Evolutionary conservation across 768 basidiomycete species (phyloP), one percentile per base, ranked within the genome.

Genomic region (Podaxis mareebaensis): DNA sequence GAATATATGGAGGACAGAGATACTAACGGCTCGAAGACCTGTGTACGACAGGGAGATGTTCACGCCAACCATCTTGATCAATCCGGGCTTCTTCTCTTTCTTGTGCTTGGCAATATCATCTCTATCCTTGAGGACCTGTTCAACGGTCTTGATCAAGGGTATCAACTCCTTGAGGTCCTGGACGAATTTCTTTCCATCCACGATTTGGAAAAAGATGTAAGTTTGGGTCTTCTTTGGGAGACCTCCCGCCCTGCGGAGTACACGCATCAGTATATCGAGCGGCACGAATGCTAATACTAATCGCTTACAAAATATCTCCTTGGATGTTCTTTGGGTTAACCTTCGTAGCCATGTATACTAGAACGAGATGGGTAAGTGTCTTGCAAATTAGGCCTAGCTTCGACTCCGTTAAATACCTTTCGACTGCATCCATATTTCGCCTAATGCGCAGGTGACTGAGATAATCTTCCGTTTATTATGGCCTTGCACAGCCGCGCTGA

Each of bases 41-140:
- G 70, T 69, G 28, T 82, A 80, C 7, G 85, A 83, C 70, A 87
- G 84, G 12, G 83, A 75, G 51, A 86, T 77, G 73, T 85, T 87
- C 48, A 85, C 75, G 10, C 81, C 81, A 12, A 71, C 72, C 61
- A 83, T 68, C 24, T 74, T 76, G 60, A 83, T 67, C 24, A 79
- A 70, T 11, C 68, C 68, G 42, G 71, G 71, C 49, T 70, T 71
- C 15, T 71, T 73, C 58, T 69, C 70, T 64, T 72, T 73, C 74
- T 79, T 82, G 68, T 77, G 76, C 57, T 79, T 71, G 1, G 71
- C 70, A 46, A 82, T 81, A 17, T 57, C 68, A 26, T 79, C 69
- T 44, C 79, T 72, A 72, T 83, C 81, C 38, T 75, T 69, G 48
- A 79, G 63, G 30, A 81, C 75, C 65, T 81, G 78, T 0, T 74